Conservation (phyloP, 1,284 basidiomycete species). For the Pascua guehoae region DNA sequence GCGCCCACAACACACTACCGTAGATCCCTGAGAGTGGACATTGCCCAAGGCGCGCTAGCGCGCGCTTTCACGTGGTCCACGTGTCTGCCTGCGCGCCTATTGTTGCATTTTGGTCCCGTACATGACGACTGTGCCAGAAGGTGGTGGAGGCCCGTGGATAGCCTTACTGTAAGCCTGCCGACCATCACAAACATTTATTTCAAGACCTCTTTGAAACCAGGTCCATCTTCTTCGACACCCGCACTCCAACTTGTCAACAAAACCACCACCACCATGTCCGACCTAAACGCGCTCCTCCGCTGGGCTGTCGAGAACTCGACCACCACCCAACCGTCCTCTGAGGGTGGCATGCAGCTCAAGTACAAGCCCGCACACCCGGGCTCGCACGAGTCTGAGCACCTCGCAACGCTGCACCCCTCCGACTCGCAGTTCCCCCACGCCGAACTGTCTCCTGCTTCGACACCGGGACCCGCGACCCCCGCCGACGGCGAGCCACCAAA, state of each 20-base stretch:
- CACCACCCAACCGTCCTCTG: background rate
- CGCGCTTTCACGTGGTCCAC: too few species aligned
- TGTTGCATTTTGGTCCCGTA: too few species aligned
- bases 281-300: slow-evolving; percentile 23
- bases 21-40: too few species aligned
- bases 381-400: slow-evolving; percentile 12
- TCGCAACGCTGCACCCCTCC: slow-evolving; percentile 36
- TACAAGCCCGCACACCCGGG: slow-evolving; percentile 30
- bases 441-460: slow-evolving; percentile 30
- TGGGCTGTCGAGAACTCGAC: slow-evolving; percentile 39
- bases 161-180: too few species aligned
- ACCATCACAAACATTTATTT: too few species aligned
- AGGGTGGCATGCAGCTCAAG: slow-evolving; percentile 26
- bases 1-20: too few species aligned
- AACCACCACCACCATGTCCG: slow-evolving; percentile 15
- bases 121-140: too few species aligned
- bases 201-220: background rate
- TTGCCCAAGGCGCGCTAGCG: too few species aligned
- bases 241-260: background rate
- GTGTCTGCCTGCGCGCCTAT: too few species aligned
- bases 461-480: slow-evolving; percentile 29
- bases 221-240: background rate
- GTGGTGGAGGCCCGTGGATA: too few species aligned
- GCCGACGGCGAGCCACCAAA: slow-evolving; percentile 6
- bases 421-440: slow-evolving; percentile 26